Base-by-base conservation (phyloP, 2,329 filamentous ascomycete species). In the Claviceps arundinis region DNA sequence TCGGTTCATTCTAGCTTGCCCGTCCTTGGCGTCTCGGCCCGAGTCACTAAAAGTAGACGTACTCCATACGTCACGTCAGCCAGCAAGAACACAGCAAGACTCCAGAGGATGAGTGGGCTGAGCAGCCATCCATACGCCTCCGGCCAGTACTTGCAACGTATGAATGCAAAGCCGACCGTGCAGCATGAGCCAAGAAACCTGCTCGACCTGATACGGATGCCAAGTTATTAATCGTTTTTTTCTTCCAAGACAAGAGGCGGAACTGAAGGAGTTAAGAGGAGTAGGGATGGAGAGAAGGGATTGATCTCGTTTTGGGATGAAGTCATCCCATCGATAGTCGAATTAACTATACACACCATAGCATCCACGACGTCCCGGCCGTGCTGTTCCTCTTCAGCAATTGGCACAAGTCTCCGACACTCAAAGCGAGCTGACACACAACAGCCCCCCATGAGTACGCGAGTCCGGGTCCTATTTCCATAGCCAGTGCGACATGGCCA, bases 381-480 rank as follows among this genome's bases (percentile, higher is more conserved):
- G 55, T 55, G 19, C 51, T 55, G 17, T 56, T 53, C 17, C 55
- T 50, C 49, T 55, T 43, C 38, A 56, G 47, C n/a, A 56, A 26
- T 42, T 53, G 55, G 24, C 51, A 56, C 13, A 56, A 8, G 26
- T 51, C 55, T 4, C 55, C 55, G 4, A 56, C 19, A 4, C 51
- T 56, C 40, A 56, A 45, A 16, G 50, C 44, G 22, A 56, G 43
- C 22, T 56, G 55, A 44, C 55, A 56, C 13, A 56, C 50, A 34
- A 56, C 55, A 24, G 55, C 55, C 4, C 55, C 53, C 55, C 55
- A 56, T 3, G 55, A 55, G 14, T 56, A 56, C 4, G 55, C 55
- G 34, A 55, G 44, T 9, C 17, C 55, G 14, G 53, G 53, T n/a
- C 55, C 55, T 16, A 56, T 53, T 19, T 56, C 53, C 26, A 52